Evolutionary conservation across 257 asterid genomes (phyloP).

Genomic region (Mentha longifolia): DNA sequence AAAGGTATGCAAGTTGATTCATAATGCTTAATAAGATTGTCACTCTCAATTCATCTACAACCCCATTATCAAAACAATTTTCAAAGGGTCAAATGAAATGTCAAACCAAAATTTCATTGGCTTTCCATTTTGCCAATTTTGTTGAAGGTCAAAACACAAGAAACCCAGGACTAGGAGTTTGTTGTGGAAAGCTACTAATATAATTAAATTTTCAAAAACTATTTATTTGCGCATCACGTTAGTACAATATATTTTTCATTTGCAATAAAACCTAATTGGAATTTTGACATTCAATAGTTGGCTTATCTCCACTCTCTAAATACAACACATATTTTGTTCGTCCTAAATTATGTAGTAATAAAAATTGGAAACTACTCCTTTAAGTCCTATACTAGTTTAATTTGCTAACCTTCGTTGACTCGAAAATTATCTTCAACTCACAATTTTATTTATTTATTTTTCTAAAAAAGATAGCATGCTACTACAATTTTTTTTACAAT

Average conservation of each 20-base stretch:
- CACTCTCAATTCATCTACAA: conserved; percentile 37
- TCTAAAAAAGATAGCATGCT: background rate
- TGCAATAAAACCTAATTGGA: conserved; percentile 47
- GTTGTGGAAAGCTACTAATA: conserved; percentile 25
- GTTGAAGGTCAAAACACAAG: conserved; percentile 32
- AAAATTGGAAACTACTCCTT: background rate
- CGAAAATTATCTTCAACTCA: background rate
- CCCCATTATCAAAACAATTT: conserved; percentile 34
- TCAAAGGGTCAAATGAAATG: conserved; percentile 32
- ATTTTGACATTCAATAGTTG: conserved; percentile 40
- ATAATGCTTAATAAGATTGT: conserved; percentile 26
- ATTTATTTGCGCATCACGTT: background rate
- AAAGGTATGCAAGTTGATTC: conserved; percentile 33
- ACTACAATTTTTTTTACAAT: no score
- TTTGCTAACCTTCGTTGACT: conserved; percentile 19
- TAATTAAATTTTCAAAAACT: conserved; percentile 20
- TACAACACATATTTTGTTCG: conserved; percentile 20
- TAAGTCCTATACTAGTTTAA: background rate
- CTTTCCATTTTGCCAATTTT: conserved; percentile 34
- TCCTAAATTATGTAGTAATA: background rate
- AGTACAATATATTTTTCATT: conserved; percentile 12
- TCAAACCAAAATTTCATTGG: conserved; percentile 38
- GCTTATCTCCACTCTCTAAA: conserved; percentile 39
- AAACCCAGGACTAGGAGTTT: conserved; percentile 21
- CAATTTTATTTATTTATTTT: background rate